A percentile compares a stretch with the other conserved stretches of the same genome.
These are phyloP conservation scores for Earliella scabrosa DNA, from an alignment of 1,284 basidiomycete genomes.

Conservation along the genomic window DNA sequence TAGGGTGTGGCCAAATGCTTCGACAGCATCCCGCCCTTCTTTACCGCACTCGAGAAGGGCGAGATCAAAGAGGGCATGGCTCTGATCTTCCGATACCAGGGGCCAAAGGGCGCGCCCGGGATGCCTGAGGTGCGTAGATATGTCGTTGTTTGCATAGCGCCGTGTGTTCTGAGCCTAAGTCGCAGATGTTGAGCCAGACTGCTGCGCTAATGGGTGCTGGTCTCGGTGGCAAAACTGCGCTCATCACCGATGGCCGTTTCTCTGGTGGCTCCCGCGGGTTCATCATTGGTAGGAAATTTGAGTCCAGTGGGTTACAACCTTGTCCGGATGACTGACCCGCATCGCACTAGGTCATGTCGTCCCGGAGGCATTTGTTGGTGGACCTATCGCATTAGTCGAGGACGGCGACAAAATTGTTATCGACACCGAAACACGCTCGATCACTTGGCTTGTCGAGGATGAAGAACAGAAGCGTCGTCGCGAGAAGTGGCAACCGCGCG, in stretches of 20 bases:
- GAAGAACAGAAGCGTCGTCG: slow-evolving; percentile 76
- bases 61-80: slow-evolving; percentile 87
- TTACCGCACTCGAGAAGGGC: slow-evolving; percentile 81
- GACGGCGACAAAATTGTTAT: slow-evolving; percentile 91
- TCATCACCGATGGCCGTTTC: slow-evolving; percentile 97
- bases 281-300: too few relatives aligned
- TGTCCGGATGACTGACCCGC: too few relatives aligned
- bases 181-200: slow-evolving; percentile 74
- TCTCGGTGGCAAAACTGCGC: slow-evolving; percentile 86
- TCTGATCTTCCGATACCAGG: slow-evolving; percentile 93
- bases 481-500: slow-evolving; percentile 69
- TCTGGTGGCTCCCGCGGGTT: slow-evolving; percentile 77
- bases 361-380: slow-evolving; percentile 91
- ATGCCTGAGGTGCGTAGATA: slow-evolving; percentile 94
- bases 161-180: too few relatives aligned
- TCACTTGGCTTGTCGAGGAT: slow-evolving; percentile 84
- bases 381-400: slow-evolving; percentile 92
- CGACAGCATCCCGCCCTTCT: slow-evolving; percentile 83
- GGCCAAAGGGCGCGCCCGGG: slow-evolving; percentile 94
- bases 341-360: slow-evolving; percentile 94
- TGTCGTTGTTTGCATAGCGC: too few relatives aligned
- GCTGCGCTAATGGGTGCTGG: slow-evolving; percentile 93
- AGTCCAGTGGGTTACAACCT: too few relatives aligned
- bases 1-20: slow-evolving; percentile 80
- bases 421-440: slow-evolving; percentile 78